A percentile compares a stretch with the other conserved stretches of the same genome.
Conservation (phyloP, 108 stramenopile genomes). For the Skeletonema menzelii region DNA sequence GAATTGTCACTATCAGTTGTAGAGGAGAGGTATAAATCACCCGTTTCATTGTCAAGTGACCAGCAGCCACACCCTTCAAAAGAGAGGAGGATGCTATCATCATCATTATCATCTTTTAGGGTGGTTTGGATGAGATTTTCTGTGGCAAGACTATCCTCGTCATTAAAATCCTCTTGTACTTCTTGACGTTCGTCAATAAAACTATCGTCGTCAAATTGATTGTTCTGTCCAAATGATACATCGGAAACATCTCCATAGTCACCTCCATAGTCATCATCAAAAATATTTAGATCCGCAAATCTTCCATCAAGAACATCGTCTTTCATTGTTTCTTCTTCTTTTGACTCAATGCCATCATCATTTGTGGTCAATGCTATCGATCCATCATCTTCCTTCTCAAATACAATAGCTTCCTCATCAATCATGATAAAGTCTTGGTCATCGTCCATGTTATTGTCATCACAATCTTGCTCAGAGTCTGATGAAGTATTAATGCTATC, state of each 20-base stretch:
- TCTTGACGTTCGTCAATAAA: neutral
- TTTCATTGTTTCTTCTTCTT: neutral
- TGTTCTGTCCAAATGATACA: neutral
- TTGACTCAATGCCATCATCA: neutral
- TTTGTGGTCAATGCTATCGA: neutral
- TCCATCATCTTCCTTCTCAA: neutral
- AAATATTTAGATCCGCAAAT: neutral
- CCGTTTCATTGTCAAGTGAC: conserved; percentile 21
- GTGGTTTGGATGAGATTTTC: neutral
- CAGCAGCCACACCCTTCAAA: conserved; percentile 40
- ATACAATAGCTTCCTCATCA: neutral
- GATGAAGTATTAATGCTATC: neutral
- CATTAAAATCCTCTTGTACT: neutral
- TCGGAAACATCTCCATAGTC: neutral
- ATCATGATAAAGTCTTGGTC: neutral
- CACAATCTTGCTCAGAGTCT: neutral
- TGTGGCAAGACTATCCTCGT: neutral
- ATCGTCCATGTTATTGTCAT: neutral
- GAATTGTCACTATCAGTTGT: neutral
- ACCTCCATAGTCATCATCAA: neutral
- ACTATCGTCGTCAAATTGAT: conserved; percentile 10
- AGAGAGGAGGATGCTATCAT: conserved; percentile 23
- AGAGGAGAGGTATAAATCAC: conserved; percentile 24
- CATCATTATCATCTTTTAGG: neutral
- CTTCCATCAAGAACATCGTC: neutral